Evolutionary conservation across 352 stramenopile genomes (phyloP).

Genomic region (Pythium grandisporangium): DNA sequence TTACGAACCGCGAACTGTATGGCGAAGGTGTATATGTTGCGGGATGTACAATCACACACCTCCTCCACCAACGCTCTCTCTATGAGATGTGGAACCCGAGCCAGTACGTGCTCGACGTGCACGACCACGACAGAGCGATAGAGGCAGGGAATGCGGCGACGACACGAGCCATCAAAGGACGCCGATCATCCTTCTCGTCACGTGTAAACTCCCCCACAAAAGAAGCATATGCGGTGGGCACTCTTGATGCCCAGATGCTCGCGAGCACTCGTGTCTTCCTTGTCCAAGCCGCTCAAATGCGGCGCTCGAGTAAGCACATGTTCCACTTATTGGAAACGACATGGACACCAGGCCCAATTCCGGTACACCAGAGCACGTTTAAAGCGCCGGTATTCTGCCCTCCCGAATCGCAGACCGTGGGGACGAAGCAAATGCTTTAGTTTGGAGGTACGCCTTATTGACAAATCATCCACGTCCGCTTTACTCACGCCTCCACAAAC

Average conservation of each 20-base stretch:
- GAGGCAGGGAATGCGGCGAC: constrained; percentile 3
- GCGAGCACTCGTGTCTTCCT: constrained; percentile 27
- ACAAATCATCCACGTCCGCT: too few species aligned
- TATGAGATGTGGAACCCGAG: constrained; percentile 60
- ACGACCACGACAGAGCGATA: constrained; percentile 21
- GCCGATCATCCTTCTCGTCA: background rate
- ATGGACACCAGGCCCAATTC: constrained; percentile 18
- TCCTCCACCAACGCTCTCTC: constrained; percentile 35
- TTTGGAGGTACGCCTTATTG: too few species aligned
- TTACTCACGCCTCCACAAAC: too few species aligned
- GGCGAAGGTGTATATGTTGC: constrained; percentile 55
- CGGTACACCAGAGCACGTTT: too few species aligned
- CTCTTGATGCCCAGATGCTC: constrained; percentile 39
- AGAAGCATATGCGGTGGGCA: constrained; percentile 10
- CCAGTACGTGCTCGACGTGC: constrained; percentile 38
- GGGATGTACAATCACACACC: constrained; percentile 42
- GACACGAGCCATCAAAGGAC: constrained; percentile 3
- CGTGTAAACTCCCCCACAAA: background rate
- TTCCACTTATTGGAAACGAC: constrained; percentile 31
- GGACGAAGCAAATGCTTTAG: too few species aligned
- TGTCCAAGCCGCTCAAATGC: constrained; percentile 24
- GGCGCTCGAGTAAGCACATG: constrained; percentile 17
- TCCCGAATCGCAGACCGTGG: too few species aligned
- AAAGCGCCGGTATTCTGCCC: too few species aligned
- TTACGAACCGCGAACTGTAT: constrained; percentile 22